phyloP scores from a whole-genome alignment of 2,329 filamentous ascomycete species.

The Fusarium sulawesiense region DNA sequence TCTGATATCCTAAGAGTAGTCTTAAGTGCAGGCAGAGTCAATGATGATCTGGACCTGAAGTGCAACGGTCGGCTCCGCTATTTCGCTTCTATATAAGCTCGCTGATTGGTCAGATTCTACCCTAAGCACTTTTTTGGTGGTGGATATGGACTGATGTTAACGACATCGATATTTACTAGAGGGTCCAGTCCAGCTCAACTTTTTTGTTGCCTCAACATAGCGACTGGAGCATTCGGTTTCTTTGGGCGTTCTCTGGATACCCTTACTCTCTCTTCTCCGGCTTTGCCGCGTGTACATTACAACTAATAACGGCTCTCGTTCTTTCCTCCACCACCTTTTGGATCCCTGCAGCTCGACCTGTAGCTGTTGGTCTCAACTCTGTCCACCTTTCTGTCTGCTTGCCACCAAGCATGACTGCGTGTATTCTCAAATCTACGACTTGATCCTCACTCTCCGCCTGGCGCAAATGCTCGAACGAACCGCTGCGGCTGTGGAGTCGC shows the following conservation, averaged over 20 bases:
- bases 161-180: slow-evolving; percentile 16
- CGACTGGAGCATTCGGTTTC: slow-evolving; percentile 5
- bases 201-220: slow-evolving; percentile 11
- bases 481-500: slow-evolving; percentile 66
- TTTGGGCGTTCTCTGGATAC: neutral
- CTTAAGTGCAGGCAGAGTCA: neutral
- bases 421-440: slow-evolving; percentile 17
- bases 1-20: neutral
- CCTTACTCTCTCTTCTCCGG: neutral
- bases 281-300: neutral
- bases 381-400: slow-evolving; percentile 3
- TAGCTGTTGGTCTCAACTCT: neutral
- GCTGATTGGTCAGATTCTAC: slow-evolving; percentile 20
- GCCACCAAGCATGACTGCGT: slow-evolving; percentile 42
- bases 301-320: neutral
- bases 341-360: neutral
- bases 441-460: slow-evolving; percentile 27
- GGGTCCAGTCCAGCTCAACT: slow-evolving; percentile 4
- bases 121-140: slow-evolving; percentile 12
- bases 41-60: slow-evolving; percentile 27
- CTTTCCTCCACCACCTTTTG: neutral
- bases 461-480: slow-evolving; percentile 68
- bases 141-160: slow-evolving; percentile 35
- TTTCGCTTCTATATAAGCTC: neutral
- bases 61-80: slow-evolving; percentile 16